Evolutionary conservation across 1,284 basidiomycete genomes (phyloP).

Genomic region (Puccinia horiana): DNA sequence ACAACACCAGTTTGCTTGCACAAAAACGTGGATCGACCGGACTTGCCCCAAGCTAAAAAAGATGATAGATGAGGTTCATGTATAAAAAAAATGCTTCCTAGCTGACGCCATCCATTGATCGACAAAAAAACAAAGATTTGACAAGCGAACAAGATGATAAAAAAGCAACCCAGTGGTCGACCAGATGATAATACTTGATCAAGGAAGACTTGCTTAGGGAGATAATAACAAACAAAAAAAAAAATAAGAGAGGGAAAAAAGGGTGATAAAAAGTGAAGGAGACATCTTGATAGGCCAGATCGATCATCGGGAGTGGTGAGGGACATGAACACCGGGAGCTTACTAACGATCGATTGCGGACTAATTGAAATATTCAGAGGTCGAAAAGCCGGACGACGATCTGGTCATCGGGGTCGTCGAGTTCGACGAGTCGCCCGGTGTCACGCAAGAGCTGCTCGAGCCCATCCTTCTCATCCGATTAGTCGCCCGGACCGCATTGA

Average conservation of each 20-base stretch:
- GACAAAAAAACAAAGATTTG: neutral
- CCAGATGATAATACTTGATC: too few species aligned
- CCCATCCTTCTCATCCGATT: conserved; percentile 56
- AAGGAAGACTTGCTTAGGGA: neutral
- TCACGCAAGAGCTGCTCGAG: conserved; percentile 4
- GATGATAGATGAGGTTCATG: too few species aligned
- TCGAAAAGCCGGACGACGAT: neutral
- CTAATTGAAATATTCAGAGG: neutral
- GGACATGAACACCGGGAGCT: neutral
- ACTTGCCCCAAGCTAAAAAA: too few species aligned
- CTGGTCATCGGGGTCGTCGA: neutral
- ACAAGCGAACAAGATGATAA: neutral
- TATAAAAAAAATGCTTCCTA: too few species aligned
- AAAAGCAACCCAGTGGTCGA: neutral
- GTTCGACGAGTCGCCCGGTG: neutral
- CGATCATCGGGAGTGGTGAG: neutral
- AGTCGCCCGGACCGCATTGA: conserved; percentile 57
- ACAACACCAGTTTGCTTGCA: too few species aligned
- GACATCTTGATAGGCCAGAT: neutral
- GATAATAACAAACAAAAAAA: too few species aligned
- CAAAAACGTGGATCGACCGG: too few species aligned
- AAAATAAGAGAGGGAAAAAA: neutral
- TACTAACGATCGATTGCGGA: neutral
- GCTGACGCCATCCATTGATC: neutral
- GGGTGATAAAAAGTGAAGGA: neutral